These are phyloP conservation scores for Beauveria caledonica DNA, from an alignment of 2,329 filamentous ascomycete genomes.

Conservation along the genomic window DNA sequence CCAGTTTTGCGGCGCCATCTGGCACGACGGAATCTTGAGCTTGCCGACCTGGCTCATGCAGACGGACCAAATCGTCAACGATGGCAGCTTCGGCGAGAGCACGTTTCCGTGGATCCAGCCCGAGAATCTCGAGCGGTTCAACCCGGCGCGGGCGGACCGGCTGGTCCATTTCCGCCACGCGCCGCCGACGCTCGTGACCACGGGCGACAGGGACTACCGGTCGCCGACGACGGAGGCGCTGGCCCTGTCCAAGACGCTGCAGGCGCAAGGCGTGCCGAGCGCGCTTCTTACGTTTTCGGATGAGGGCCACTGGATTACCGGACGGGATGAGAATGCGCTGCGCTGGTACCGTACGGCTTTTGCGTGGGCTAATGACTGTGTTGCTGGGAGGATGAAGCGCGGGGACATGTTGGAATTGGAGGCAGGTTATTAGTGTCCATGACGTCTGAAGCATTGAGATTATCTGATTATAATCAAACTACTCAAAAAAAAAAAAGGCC, in stretches of 20 bases:
- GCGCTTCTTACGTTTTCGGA: constrained; percentile 65
- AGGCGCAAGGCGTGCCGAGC: constrained; percentile 58
- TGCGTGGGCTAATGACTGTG: constrained; percentile 55
- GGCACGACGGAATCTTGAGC: constrained; percentile 39
- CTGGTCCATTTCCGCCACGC: constrained; percentile 51
- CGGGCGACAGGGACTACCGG: constrained; percentile 62
- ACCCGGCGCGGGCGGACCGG: constrained; percentile 36
- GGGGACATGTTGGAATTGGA: constrained; percentile 4
- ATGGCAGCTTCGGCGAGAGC: constrained; percentile 35
- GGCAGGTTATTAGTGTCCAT: background rate
- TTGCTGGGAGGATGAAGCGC: constrained; percentile 16
- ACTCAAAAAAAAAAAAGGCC: background rate
- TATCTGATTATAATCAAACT: too few species aligned
- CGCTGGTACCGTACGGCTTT: constrained; percentile 62
- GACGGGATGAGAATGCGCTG: constrained; percentile 55
- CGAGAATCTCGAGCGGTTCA: constrained; percentile 41
- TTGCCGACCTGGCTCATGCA: constrained; percentile 22
- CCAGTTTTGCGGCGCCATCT: constrained; percentile 28
- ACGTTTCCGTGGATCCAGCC: constrained; percentile 34
- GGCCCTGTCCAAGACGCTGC: constrained; percentile 63
- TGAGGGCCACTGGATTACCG: constrained; percentile 63
- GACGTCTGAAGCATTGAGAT: too few species aligned
- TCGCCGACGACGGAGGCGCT: constrained; percentile 43
- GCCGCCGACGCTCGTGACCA: constrained; percentile 63
- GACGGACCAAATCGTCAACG: constrained; percentile 17